A percentile compares a stretch with the other conserved stretches of the same genome.
These are phyloP conservation scores for Yamadazyma endophytica DNA, from an alignment of 805 yeast genomes.

Conservation along the genomic window DNA sequence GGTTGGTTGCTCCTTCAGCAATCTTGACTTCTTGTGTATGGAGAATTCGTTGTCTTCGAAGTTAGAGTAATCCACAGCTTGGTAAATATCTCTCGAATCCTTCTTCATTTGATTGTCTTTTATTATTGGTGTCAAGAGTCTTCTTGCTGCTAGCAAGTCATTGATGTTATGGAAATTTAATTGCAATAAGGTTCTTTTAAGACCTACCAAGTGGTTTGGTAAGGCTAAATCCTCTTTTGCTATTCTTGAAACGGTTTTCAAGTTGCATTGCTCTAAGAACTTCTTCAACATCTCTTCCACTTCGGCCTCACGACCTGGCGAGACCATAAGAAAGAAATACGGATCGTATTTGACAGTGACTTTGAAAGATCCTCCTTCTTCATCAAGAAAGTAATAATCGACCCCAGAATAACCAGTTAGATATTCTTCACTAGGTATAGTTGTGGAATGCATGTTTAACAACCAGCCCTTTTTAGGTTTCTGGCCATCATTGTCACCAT, in stretches of 20 bases:
- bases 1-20: slow-evolving; percentile 6
- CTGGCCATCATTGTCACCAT: slow-evolving; percentile 55
- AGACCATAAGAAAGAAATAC: slow-evolving; percentile 69
- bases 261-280: slow-evolving; percentile 51
- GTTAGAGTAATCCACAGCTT: slow-evolving; percentile 45
- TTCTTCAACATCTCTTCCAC: slow-evolving; percentile 82
- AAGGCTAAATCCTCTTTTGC: slow-evolving; percentile 75
- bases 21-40: slow-evolving; percentile 7
- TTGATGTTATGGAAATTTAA: slow-evolving; percentile 69
- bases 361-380: slow-evolving; percentile 94
- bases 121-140: slow-evolving; percentile 64
- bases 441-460: slow-evolving; percentile 87
- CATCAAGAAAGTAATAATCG: slow-evolving; percentile 90
- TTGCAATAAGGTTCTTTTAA: slow-evolving; percentile 59
- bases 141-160: slow-evolving; percentile 73
- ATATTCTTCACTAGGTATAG: slow-evolving; percentile 55
- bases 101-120: slow-evolving; percentile 58
- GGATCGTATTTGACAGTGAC: slow-evolving; percentile 82
- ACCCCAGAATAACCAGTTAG: slow-evolving; percentile 80
- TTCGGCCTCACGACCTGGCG: slow-evolving; percentile 60
- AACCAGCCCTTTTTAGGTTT: slow-evolving; percentile 78
- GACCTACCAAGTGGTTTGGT: slow-evolving; percentile 84
- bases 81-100: slow-evolving; percentile 65
- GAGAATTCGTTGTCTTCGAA: slow-evolving; percentile 4
- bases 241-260: slow-evolving; percentile 54